Percentiles rank a stretch among this genome's conserved stretches.
These are phyloP conservation scores for Pseudocercospora macadamiae DNA, from an alignment of 2,329 filamentous ascomycete genomes.

Conservation along the genomic window DNA sequence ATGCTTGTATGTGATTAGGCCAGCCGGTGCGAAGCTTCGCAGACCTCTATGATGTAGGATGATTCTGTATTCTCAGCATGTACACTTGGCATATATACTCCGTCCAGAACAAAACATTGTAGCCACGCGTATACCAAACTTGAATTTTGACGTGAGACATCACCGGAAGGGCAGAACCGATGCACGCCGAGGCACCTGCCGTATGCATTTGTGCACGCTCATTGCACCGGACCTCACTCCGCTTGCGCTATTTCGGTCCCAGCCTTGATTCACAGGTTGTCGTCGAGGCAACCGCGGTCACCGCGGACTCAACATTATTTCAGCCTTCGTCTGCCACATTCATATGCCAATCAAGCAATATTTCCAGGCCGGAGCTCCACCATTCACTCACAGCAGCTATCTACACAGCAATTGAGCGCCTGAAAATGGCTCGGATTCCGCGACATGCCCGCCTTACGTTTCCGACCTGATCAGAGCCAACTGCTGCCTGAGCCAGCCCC, in stretches of 20 bases:
- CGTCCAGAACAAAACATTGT: not conserved
- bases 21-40: not conserved
- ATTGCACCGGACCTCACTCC: not conserved
- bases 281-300: not conserved
- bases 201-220: not conserved
- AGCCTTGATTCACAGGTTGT: not conserved
- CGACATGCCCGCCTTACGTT: too few species aligned
- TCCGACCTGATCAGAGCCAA: too few species aligned
- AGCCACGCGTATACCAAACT: not conserved
- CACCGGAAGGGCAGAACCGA: too few species aligned
- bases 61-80: not conserved
- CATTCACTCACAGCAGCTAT: too few species aligned
- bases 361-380: too few species aligned
- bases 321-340: too few species aligned
- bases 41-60: not conserved
- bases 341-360: too few species aligned
- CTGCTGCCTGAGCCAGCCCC: too few species aligned
- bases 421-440: too few species aligned
- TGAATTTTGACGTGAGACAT: not conserved
- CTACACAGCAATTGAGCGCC: too few species aligned
- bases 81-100: not conserved
- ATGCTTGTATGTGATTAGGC: too few species aligned
- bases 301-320: not conserved
- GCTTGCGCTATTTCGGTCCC: not conserved
- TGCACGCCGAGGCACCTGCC: not conserved